phyloP scores from a whole-genome alignment of 768 basidiomycete genomes.

The Myochromella boudieri region DNA sequence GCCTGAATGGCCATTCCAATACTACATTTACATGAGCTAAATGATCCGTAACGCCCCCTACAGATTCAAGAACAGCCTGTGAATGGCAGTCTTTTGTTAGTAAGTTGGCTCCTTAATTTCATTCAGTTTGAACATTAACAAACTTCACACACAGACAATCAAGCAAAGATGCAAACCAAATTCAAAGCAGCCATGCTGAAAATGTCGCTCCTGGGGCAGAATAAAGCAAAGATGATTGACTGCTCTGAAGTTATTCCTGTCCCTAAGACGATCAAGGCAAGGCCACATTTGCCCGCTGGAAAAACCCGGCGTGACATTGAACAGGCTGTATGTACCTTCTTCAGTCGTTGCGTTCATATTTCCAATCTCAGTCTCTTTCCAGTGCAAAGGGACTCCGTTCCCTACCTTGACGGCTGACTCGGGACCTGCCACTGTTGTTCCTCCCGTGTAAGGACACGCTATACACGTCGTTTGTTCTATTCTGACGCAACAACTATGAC shows the following conservation, averaged over 20 bases:
- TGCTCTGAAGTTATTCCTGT: conserved; percentile 17
- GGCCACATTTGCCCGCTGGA: conserved; percentile 33
- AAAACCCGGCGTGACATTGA: conserved; percentile 26
- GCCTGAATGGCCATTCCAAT: no score
- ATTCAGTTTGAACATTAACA: neutral
- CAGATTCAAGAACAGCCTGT: conserved; percentile 45
- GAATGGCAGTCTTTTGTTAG: conserved; percentile 44
- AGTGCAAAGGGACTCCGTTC: conserved; percentile 35
- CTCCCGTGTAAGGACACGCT: no score
- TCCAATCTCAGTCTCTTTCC: neutral
- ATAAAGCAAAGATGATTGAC: conserved; percentile 24
- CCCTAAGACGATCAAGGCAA: conserved; percentile 9
- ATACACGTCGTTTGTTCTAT: no score
- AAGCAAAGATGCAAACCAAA: conserved; percentile 28
- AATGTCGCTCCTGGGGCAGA: conserved; percentile 41
- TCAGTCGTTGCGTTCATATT: conserved; percentile 2
- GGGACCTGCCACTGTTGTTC: conserved; percentile 7
- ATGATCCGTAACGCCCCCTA: no score
- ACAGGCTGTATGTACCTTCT: conserved; percentile 21
- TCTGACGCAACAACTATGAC: no score
- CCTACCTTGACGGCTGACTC: conserved; percentile 20
- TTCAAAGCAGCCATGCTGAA: conserved; percentile 46
- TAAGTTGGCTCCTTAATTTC: conserved; percentile 19
- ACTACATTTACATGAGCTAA: no score
- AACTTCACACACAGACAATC: no score